phyloP scores from a whole-genome alignment of 257 asterid species.

The Salvia miltiorrhiza region DNA sequence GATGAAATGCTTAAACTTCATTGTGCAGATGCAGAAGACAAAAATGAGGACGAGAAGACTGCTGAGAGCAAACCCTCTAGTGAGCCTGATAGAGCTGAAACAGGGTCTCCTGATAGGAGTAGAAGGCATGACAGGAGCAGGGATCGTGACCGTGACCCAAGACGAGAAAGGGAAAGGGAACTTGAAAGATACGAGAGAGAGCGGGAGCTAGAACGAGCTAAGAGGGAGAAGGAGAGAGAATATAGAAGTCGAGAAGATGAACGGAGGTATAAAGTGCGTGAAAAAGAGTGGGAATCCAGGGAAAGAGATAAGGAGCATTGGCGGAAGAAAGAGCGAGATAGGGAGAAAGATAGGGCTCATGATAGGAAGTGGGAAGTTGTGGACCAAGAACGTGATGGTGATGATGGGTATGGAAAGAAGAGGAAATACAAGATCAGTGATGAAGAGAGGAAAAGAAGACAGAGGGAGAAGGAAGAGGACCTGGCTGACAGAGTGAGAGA shows the following conservation, averaged over 20 bases:
- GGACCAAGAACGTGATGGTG: conserved; percentile 82
- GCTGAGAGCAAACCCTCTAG: conserved; percentile 62
- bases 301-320: conserved; percentile 89
- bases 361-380: conserved; percentile 78
- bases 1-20: conserved; percentile 23
- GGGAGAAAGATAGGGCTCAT: conserved; percentile 85
- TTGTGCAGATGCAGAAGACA: conserved; percentile 59
- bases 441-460: conserved; percentile 86
- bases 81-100: conserved; percentile 64
- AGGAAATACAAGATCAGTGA: conserved; percentile 79
- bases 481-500: conserved; percentile 71
- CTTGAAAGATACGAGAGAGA: conserved; percentile 92
- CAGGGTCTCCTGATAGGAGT: conserved; percentile 78
- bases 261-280: conserved; percentile 82
- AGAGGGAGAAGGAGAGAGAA: conserved; percentile 94
- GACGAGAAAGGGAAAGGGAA: conserved; percentile 86
- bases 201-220: conserved; percentile 90
- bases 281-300: conserved; percentile 97
- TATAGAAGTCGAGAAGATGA: conserved; percentile 94
- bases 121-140: conserved; percentile 74
- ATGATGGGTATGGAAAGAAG: conserved; percentile 76
- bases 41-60: conserved; percentile 66
- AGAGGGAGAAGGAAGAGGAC: conserved; percentile 90
- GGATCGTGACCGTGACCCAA: conserved; percentile 75
- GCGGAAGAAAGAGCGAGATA: conserved; percentile 88